phyloP scores from a whole-genome alignment of 2,329 filamentous ascomycete species.

The Didymella exigua region DNA sequence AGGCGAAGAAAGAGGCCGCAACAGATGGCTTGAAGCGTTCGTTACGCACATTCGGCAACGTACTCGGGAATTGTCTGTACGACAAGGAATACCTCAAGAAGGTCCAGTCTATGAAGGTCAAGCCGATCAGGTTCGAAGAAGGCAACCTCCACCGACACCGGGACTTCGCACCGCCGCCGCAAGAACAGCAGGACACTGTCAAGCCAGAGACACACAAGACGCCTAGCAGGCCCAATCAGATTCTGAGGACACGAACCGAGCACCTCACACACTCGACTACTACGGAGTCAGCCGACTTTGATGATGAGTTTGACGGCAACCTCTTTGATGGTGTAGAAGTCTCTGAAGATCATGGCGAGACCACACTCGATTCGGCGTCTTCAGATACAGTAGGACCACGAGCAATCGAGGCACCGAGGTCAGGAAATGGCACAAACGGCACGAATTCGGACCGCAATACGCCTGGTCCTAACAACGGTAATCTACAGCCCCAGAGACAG shows the following conservation, averaged over 20 bases:
- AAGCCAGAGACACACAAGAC: slow-evolving; percentile 38
- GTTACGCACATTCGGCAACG: slow-evolving; percentile 90
- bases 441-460: slow-evolving; percentile 29
- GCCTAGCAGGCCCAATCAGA: slow-evolving; percentile 29
- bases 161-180: slow-evolving; percentile 63
- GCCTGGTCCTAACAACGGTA: slow-evolving; percentile 26
- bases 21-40: slow-evolving; percentile 93
- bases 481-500: slow-evolving; percentile 30
- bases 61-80: slow-evolving; percentile 97
- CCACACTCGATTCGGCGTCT: slow-evolving; percentile 36
- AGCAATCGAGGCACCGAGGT: slow-evolving; percentile 19
- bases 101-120: slow-evolving; percentile 86
- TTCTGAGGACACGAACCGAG: slow-evolving; percentile 38
- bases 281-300: slow-evolving; percentile 55
- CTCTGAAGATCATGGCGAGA: slow-evolving; percentile 69
- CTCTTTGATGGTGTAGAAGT: slow-evolving; percentile 63
- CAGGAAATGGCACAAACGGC: slow-evolving; percentile 20
- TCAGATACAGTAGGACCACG: slow-evolving; percentile 22
- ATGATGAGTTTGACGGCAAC: slow-evolving; percentile 63
- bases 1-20: slow-evolving; percentile 97
- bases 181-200: slow-evolving; percentile 39
- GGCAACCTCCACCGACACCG: slow-evolving; percentile 80
- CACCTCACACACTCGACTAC: slow-evolving; percentile 43
- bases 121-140: slow-evolving; percentile 77
- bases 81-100: slow-evolving; percentile 92